These are phyloP conservation scores for Dactylella cylindrospora DNA, from an alignment of 2,329 filamentous ascomycete species.

Conservation along the genomic window DNA sequence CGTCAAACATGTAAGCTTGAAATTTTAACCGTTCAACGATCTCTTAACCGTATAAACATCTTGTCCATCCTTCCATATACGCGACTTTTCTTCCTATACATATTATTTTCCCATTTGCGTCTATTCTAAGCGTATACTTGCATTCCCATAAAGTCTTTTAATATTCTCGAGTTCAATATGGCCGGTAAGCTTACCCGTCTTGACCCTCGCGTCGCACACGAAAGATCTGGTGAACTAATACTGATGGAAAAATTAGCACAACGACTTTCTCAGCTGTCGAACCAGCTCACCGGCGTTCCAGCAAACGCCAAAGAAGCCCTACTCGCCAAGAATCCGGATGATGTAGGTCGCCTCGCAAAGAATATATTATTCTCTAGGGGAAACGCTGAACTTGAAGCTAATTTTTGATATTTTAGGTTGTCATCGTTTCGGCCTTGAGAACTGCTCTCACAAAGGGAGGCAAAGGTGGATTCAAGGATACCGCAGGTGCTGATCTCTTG, in stretches of 20 bases:
- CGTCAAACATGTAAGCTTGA: too few species aligned
- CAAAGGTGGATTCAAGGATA: slow-evolving; percentile 95
- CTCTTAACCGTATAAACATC: too few species aligned
- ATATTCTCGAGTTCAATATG: slow-evolving; percentile 12
- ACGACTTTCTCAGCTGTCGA: slow-evolving; percentile 47
- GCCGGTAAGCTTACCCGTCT: slow-evolving; percentile 15
- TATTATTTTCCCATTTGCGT: too few species aligned
- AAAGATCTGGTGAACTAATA: too few species aligned
- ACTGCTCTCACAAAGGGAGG: slow-evolving; percentile 91
- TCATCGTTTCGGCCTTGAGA: slow-evolving; percentile 88
- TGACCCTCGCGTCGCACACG: neutral
- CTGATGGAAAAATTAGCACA: too few species aligned
- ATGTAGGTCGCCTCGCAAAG: slow-evolving; percentile 57
- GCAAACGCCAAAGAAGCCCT: slow-evolving; percentile 60
- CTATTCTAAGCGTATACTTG: too few species aligned
- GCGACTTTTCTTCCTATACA: too few species aligned
- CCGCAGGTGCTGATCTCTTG: slow-evolving; percentile 79
- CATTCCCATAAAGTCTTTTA: neutral
- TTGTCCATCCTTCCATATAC: too few species aligned
- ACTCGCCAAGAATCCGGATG: slow-evolving; percentile 67
- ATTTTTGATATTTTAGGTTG: slow-evolving; percentile 60
- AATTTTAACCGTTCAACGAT: too few species aligned
- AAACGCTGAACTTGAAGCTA: slow-evolving; percentile 3
- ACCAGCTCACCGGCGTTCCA: slow-evolving; percentile 51
- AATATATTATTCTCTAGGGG: too few species aligned